Conservation (phyloP, 805 yeast species). For the Suhomyces sp. region DNA sequence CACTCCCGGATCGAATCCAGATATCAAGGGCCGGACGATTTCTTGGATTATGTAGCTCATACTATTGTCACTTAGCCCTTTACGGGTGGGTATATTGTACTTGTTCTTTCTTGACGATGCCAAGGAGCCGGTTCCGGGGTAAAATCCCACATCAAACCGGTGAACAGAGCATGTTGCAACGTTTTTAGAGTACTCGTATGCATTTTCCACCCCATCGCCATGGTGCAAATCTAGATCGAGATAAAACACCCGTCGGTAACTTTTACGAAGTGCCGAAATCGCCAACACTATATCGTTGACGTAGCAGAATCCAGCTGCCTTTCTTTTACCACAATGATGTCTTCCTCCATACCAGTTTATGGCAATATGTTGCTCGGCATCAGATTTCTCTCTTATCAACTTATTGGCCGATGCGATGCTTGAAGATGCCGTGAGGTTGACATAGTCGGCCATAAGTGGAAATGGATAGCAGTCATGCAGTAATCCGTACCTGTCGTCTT, state of each 20-base stretch:
- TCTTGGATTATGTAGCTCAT: conserved; percentile 36
- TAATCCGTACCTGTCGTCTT: conserved; percentile 36
- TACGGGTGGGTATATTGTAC: conserved; percentile 54
- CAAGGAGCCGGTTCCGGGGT: conserved; percentile 64
- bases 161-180: conserved; percentile 66
- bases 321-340: conserved; percentile 58
- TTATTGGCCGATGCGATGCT: conserved; percentile 47
- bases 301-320: conserved; percentile 71
- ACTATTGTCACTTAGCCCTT: conserved; percentile 52
- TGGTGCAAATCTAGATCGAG: conserved; percentile 75
- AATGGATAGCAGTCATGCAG: conserved; percentile 65
- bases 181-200: conserved; percentile 53
- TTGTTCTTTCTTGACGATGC: conserved; percentile 30
- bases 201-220: conserved; percentile 75
- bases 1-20: conserved; percentile 44
- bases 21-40: conserved; percentile 43
- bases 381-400: conserved; percentile 20
- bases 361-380: conserved; percentile 34
- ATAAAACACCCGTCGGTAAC: conserved; percentile 50
- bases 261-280: conserved; percentile 48
- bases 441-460: conserved; percentile 50
- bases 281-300: conserved; percentile 65
- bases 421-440: conserved; percentile 52
- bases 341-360: conserved; percentile 81
- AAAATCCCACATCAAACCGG: conserved; percentile 62